phyloP scores from a whole-genome alignment of 2,329 filamentous ascomycete genomes.

The Plectosphaerella plurivora region DNA sequence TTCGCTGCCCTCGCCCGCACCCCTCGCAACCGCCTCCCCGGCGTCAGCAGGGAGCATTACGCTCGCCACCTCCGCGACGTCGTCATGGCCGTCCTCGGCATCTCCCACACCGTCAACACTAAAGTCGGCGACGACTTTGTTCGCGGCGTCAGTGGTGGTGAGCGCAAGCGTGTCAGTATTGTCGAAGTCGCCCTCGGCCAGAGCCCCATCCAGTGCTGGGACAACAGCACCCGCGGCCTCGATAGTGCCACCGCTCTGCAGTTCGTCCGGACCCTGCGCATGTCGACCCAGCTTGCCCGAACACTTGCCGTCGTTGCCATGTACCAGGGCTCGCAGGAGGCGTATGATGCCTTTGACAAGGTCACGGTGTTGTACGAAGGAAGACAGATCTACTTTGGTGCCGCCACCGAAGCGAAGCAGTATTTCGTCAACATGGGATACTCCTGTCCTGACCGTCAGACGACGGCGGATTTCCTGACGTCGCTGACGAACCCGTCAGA shows the following conservation, averaged over 20 bases:
- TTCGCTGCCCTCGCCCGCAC: constrained; percentile 61
- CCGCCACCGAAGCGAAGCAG: constrained; percentile 46
- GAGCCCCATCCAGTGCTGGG: constrained; percentile 61
- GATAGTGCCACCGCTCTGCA: constrained; percentile 59
- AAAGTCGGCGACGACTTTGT: constrained; percentile 59
- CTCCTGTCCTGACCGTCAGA: constrained; percentile 36
- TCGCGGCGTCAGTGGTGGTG: constrained; percentile 47
- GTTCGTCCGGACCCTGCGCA: constrained; percentile 53
- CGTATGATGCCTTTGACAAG: constrained; percentile 52
- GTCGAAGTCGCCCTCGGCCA: constrained; percentile 51
- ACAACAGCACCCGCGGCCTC: constrained; percentile 57
- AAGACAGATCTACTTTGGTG: constrained; percentile 63
- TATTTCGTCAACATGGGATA: constrained; percentile 62
- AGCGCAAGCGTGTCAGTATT: constrained; percentile 64
- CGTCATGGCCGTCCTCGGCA: constrained; percentile 58
- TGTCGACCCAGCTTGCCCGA: constrained; percentile 53
- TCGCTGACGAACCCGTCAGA: constrained; percentile 62
- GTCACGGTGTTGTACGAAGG: constrained; percentile 64
- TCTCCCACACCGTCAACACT: constrained; percentile 56
- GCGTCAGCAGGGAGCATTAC: constrained; percentile 49
- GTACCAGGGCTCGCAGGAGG: constrained; percentile 46
- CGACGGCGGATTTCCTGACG: constrained; percentile 68
- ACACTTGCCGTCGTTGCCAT: constrained; percentile 53
- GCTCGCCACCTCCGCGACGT: constrained; percentile 31
- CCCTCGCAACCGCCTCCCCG: constrained; percentile 55